Evolutionary conservation across 495 filamentous ascomycete genomes (phyloP).

Genomic region (Penicillium pancosmium): DNA sequence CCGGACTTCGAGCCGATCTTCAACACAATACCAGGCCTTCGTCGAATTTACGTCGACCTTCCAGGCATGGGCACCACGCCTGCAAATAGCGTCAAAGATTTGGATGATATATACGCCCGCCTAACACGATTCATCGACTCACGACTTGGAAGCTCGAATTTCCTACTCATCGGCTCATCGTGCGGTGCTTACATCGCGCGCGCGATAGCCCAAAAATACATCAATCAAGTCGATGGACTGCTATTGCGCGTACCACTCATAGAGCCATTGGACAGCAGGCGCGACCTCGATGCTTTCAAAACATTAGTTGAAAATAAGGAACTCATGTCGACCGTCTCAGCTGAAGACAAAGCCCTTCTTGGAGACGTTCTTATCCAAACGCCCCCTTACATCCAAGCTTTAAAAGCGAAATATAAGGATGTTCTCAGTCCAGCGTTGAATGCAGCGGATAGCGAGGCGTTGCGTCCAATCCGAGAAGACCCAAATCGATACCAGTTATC

Average conservation of each 20-base stretch:
- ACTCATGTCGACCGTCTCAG: constrained; percentile 28
- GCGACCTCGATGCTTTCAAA: constrained; percentile 31
- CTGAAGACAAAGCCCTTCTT: constrained; percentile 29
- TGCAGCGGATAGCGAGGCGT: constrained; percentile 27
- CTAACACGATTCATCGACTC: constrained; percentile 34
- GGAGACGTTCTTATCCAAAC: constrained; percentile 34
- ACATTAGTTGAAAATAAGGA: constrained; percentile 28
- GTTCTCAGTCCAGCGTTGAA: constrained; percentile 24
- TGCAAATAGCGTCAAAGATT: constrained; percentile 30
- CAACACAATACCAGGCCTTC: constrained; percentile 27
- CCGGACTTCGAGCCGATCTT: constrained; percentile 37
- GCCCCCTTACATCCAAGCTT: constrained; percentile 25
- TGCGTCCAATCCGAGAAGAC: constrained; percentile 33
- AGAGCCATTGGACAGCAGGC: constrained; percentile 29
- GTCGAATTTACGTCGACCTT: constrained; percentile 36
- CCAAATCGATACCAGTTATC: constrained; percentile 32
- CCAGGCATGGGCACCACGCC: constrained; percentile 37
- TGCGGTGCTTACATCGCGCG: constrained; percentile 35
- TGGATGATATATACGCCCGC: constrained; percentile 32
- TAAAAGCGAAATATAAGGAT: constrained; percentile 30
- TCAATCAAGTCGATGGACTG: constrained; percentile 30
- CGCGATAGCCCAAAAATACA: constrained; percentile 33
- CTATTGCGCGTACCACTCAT: constrained; percentile 35
- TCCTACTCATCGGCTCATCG: constrained; percentile 32
- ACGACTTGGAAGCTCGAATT: constrained; percentile 27